phyloP scores from a whole-genome alignment of 2,329 filamentous ascomycete species.

The Monosporascus sp. region DNA sequence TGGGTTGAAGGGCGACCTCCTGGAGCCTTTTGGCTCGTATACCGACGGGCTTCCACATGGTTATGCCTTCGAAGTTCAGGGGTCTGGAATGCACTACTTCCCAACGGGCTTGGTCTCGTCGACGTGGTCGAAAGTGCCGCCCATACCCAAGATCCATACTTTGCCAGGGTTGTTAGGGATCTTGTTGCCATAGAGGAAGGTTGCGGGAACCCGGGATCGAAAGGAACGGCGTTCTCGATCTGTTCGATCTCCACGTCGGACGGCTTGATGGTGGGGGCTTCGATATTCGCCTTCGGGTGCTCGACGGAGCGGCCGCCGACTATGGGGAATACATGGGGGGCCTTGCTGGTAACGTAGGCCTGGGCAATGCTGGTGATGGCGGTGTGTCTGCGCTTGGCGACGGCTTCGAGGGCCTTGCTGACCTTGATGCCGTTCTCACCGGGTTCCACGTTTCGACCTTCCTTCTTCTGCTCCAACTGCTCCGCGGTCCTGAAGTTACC shows the following conservation, averaged over 20 bases:
- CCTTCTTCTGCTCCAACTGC: constrained; percentile 43
- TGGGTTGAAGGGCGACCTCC: too few relatives aligned
- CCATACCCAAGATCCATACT: too few relatives aligned
- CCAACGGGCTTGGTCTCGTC: too few relatives aligned
- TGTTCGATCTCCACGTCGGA: constrained; percentile 42
- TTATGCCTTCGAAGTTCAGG: too few relatives aligned
- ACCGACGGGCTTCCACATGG: too few relatives aligned
- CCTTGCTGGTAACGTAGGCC: constrained; percentile 41
- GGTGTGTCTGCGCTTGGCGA: constrained; percentile 43
- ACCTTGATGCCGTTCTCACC: neutral
- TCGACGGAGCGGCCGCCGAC: constrained; percentile 43
- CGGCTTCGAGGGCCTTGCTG: constrained; percentile 56
- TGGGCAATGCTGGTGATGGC: constrained; percentile 51
- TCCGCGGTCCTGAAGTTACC: constrained; percentile 35
- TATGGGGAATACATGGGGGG: constrained; percentile 42
- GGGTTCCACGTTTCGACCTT: constrained; percentile 19
- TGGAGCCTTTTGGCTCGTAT: too few relatives aligned
- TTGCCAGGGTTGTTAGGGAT: too few relatives aligned
- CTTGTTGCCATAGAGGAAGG: too few relatives aligned
- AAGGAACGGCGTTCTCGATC: constrained; percentile 43
- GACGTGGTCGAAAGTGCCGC: too few relatives aligned
- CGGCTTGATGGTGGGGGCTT: constrained; percentile 41
- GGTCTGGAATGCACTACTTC: too few relatives aligned
- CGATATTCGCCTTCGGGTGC: constrained; percentile 46
- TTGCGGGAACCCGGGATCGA: constrained; percentile 48